Evolutionary conservation across 345 rosid genomes (phyloP).

Genomic region (Camelina neglecta): DNA sequence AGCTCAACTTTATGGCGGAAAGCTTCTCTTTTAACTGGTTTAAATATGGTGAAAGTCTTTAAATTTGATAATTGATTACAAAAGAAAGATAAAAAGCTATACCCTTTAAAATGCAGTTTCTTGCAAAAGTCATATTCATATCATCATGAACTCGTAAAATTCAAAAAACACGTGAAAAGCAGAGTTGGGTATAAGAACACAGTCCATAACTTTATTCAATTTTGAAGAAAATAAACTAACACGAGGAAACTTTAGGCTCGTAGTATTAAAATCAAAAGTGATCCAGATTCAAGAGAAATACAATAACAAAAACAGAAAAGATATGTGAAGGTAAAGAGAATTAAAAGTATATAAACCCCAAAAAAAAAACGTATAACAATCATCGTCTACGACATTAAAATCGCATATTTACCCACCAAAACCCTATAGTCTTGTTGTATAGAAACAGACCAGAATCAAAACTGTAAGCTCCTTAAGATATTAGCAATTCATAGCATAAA

Average conservation of each 20-base stretch:
- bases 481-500: constrained; percentile 4
- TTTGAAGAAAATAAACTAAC: background rate
- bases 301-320: background rate
- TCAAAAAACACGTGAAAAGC: background rate
- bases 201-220: background rate
- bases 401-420: constrained; percentile 42
- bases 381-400: constrained; percentile 3
- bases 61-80: background rate
- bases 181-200: background rate
- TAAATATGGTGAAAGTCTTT: background rate
- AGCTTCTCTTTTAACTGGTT: background rate
- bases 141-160: constrained; percentile 8
- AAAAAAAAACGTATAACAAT: constrained; percentile 21
- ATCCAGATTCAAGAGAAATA: constrained; percentile 14
- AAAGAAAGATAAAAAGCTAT: background rate
- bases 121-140: constrained; percentile 15
- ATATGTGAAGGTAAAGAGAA: background rate
- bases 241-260: background rate
- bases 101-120: background rate
- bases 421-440: constrained; percentile 6
- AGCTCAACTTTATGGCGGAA: background rate
- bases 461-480: constrained; percentile 30
- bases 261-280: background rate
- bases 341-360: background rate
- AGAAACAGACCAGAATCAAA: constrained; percentile 30